These are phyloP conservation scores for Trametes sp. DNA, from an alignment of 1,284 basidiomycete species.

Conservation along the genomic window DNA sequence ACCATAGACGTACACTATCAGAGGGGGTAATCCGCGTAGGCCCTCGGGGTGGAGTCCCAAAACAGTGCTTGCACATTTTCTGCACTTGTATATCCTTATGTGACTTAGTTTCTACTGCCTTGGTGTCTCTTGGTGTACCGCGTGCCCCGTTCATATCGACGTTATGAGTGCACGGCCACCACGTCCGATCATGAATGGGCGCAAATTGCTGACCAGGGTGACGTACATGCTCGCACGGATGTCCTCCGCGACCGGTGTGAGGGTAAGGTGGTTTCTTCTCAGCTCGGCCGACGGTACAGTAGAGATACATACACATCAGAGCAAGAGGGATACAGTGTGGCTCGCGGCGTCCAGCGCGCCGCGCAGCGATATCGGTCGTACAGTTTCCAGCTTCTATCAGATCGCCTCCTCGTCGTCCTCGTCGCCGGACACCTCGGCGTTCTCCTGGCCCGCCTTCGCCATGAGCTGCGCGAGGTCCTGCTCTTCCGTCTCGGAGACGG, in stretches of 20 bases:
- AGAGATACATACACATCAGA: constrained; percentile 22
- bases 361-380: constrained; percentile 5
- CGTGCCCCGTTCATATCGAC: neutral
- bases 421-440: constrained; percentile 94
- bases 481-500: constrained; percentile 96
- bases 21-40: neutral
- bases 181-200: neutral
- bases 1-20: constrained; percentile 15
- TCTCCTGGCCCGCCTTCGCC: constrained; percentile 91
- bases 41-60: neutral
- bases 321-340: constrained; percentile 18
- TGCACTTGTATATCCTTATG: neutral
- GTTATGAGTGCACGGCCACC: neutral
- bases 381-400: constrained; percentile 19
- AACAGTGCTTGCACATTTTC: constrained; percentile 4
- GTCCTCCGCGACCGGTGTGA: neutral
- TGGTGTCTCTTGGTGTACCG: too few relatives aligned
- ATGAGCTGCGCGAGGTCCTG: constrained; percentile 94
- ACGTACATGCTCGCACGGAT: neutral
- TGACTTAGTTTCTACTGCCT: constrained; percentile 1
- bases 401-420: constrained; percentile 80
- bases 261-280: constrained; percentile 1
- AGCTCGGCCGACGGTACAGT: constrained; percentile 17
- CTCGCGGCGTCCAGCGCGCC: neutral
- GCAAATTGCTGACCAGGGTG: neutral